A percentile compares a stretch with the other conserved stretches of the same genome.
Evolutionary conservation across 2,329 filamentous ascomycete genomes (phyloP).

Genomic region (Dothidotthia symphoricarpi): DNA sequence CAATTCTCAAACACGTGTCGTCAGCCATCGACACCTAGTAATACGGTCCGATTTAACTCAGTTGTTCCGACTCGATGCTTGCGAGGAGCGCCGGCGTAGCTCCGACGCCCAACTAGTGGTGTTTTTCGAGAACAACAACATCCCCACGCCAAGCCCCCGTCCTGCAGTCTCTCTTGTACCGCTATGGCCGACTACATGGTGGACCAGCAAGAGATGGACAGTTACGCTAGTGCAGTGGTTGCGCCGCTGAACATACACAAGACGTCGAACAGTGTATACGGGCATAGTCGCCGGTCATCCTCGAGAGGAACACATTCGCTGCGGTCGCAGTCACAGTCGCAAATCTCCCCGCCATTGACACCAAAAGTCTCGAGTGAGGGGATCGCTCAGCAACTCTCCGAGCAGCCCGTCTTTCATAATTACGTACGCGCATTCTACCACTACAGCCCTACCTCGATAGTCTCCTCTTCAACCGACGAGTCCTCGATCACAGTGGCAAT

Average conservation of each 20-base stretch:
- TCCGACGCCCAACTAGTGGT: conserved; percentile 31
- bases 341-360: conserved; percentile 76
- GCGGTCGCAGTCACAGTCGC: conserved; percentile 40
- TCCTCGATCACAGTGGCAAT: conserved; percentile 73
- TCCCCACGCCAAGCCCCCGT: conserved; percentile 4
- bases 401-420: conserved; percentile 78
- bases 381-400: conserved; percentile 47
- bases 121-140: conserved; percentile 6
- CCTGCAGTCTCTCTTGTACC: conserved; percentile 2
- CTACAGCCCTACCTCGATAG: conserved; percentile 75
- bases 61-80: conserved; percentile 30
- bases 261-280: conserved; percentile 23
- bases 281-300: conserved; percentile 36
- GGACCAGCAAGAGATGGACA: conserved; percentile 30
- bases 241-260: conserved; percentile 41
- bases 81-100: conserved; percentile 15
- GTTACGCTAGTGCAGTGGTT: conserved; percentile 37
- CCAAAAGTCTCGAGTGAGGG: conserved; percentile 67
- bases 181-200: conserved; percentile 32
- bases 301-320: conserved; percentile 32
- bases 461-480: conserved; percentile 71
- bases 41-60: conserved; percentile 10
- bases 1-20: not conserved
- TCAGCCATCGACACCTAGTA: conserved; percentile 4
- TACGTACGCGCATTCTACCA: conserved; percentile 93